These are phyloP conservation scores for Maudiozyma pseudohumilis DNA, from an alignment of 805 yeast genomes.

Conservation along the genomic window DNA sequence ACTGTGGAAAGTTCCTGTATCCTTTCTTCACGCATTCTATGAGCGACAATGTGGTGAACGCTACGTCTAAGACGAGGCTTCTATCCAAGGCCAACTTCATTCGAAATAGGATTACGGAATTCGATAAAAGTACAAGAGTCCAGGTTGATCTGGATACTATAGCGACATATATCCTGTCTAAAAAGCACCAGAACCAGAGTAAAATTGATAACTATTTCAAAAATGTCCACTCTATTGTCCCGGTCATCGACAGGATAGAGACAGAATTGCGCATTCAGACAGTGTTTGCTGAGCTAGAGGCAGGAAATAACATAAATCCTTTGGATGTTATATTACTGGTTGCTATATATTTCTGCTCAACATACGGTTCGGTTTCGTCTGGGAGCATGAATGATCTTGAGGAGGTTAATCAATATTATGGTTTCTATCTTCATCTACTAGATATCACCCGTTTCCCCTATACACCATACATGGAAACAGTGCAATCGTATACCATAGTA, in stretches of 20 bases:
- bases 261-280: conserved; percentile 5
- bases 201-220: conserved; percentile 17
- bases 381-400: conserved; percentile 16
- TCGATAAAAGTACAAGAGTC: neutral
- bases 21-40: conserved; percentile 20
- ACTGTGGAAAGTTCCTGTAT: conserved; percentile 17
- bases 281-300: conserved; percentile 5
- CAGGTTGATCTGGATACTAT: neutral
- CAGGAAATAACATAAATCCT: conserved; percentile 5
- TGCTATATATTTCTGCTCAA: conserved; percentile 19
- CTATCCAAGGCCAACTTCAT: conserved; percentile 5
- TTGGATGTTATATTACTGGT: conserved; percentile 11
- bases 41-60: conserved; percentile 13
- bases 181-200: conserved; percentile 8
- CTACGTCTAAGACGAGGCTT: conserved; percentile 7
- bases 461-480: conserved; percentile 14
- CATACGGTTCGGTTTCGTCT: conserved; percentile 20
- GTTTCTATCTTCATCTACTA: conserved; percentile 13
- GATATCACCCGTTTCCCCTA: conserved; percentile 16
- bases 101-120: conserved; percentile 15
- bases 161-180: neutral
- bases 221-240: conserved; percentile 22
- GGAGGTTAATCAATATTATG: conserved; percentile 18
- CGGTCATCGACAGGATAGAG: conserved; percentile 11
- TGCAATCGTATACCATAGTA: conserved; percentile 17